These are phyloP conservation scores for Hericium alpestre DNA, from an alignment of 768 basidiomycete genomes.

Conservation along the genomic window DNA sequence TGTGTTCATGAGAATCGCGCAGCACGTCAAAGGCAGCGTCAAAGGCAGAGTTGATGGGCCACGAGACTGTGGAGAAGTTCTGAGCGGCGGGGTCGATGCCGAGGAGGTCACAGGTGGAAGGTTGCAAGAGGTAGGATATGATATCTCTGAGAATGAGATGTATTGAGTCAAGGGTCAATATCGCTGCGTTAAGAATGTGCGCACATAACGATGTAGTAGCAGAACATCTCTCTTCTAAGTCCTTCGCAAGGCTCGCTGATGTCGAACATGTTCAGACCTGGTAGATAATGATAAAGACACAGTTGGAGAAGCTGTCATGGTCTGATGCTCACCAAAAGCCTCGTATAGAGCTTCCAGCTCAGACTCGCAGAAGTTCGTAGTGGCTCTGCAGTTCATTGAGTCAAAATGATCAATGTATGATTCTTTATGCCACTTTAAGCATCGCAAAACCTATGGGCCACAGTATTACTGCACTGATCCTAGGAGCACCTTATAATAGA, in stretches of 20 bases:
- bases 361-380: slow-evolving; percentile 27
- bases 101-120: slow-evolving; percentile 39
- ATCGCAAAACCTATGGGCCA: slow-evolving; percentile 29
- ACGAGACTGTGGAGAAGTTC: slow-evolving; percentile 31
- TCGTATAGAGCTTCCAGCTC: not conserved
- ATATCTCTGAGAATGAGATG: slow-evolving; percentile 35
- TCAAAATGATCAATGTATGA: slow-evolving; percentile 36
- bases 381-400: slow-evolving; percentile 31
- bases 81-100: slow-evolving; percentile 46
- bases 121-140: slow-evolving; percentile 47
- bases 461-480: not conserved
- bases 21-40: slow-evolving; percentile 28
- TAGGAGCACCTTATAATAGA: not conserved
- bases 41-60: slow-evolving; percentile 41
- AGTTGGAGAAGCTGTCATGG: no score
- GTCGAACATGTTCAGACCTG: slow-evolving; percentile 50
- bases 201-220: slow-evolving; percentile 47
- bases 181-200: not conserved
- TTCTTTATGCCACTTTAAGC: slow-evolving; percentile 27
- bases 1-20: slow-evolving; percentile 26
- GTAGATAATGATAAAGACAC: slow-evolving; percentile 15
- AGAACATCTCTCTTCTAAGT: slow-evolving; percentile 34
- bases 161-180: not conserved
- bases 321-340: slow-evolving; percentile 2
- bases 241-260: slow-evolving; percentile 53